Base-by-base conservation (phyloP, 441 rosid genomes). In the Aleurites moluccanus region DNA sequence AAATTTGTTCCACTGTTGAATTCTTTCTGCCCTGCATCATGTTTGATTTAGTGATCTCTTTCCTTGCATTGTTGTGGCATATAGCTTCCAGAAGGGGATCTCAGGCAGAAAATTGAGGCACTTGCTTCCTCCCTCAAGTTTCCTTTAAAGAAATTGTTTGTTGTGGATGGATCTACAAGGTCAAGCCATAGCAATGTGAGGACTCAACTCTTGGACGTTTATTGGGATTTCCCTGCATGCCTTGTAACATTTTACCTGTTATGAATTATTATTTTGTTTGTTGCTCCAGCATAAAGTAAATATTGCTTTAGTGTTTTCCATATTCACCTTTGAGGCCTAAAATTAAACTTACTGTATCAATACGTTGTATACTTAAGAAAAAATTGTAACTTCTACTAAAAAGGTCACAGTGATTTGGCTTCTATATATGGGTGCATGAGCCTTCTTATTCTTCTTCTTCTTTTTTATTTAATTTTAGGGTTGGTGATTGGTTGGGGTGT, bases 161-260 rank as follows among this genome's bases (percentile, higher is more conserved):
- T 93, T 69, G 97, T 96, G 4, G 99, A 96, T 86, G 99, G 99
- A 79, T 96, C 99, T 69, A 93, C 98, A 79, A 90, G 99, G 82
- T 93, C 98, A 79, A 93, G 97, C 87, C 99, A 96, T 79, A 93
- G 99, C 91, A 96, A 96, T 91, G 99, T 96, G 84, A 89, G 97
- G 63, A 77, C 71, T 64, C 61, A 21, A 62, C 56, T 74, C 62
- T 64, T 69, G 27, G 23, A 11, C 27, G 42, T 68, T 27, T 64
- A 23, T 70, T 64, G 57, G 2, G 20, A 23, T 72, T 59, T 55
- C 42, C 13, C 15, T 33, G 4, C 35, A 45, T 42, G 53, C 3
- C 23, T 5, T 67, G 16, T 14, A 27, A 42, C 21, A 52, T 75
- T 56, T 75, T 44, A 6, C 52, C 40, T n/a, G 14, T 9, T 3